Evolutionary conservation across 495 filamentous ascomycete species (phyloP), one percentile per base, ranked within the genome.

Genomic region (Baudoinia panamericana): DNA sequence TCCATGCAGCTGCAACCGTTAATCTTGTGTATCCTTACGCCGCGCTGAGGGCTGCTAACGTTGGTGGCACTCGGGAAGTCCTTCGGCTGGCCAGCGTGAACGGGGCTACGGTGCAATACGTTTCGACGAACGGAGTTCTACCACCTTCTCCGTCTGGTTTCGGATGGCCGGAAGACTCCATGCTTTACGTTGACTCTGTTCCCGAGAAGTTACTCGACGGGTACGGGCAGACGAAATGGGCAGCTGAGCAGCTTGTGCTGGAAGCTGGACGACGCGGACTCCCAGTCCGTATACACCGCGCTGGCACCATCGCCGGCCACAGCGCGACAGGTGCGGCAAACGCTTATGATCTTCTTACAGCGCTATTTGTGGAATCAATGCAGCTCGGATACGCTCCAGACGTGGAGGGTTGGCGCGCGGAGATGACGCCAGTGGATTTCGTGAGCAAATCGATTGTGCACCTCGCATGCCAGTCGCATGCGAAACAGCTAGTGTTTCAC

Each of bases 171-270:
- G 76, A 80, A 50, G 65, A 65, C 41, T 61, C 69, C 17, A 70
- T 70, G 59, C 57, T 79, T 10, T 56, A 56, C n/a, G 63, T 76
- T 0, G 65, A 70, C 10, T 67, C 73, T 26, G 75, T 80, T 7
- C 70, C 73, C 0, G 62, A 63, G 17, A 76, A 73, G 52, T 48
- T 80, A 20, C 52, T 67, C 1, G 76, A 79, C 52, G 90, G 88
- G 6, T 96, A 96, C 53, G 90, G 86, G 6, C 88, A 95, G 62
- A 76, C 69, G 34, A 96, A 96, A 64, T 84, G 81, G 80, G 76
- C 73, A 16, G 62, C 72, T 8, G 87, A 95, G 58, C 79, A 86
- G 51, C 67, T 97, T 10, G 72, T 87, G 30, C 70, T 81, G 17
- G 83, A 81, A 53, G 87, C 88, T 23, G 86, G 88, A 12, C 65